These are phyloP conservation scores for Ceratocystis lukuohia DNA, from an alignment of 2,329 filamentous ascomycete species.

Conservation along the genomic window DNA sequence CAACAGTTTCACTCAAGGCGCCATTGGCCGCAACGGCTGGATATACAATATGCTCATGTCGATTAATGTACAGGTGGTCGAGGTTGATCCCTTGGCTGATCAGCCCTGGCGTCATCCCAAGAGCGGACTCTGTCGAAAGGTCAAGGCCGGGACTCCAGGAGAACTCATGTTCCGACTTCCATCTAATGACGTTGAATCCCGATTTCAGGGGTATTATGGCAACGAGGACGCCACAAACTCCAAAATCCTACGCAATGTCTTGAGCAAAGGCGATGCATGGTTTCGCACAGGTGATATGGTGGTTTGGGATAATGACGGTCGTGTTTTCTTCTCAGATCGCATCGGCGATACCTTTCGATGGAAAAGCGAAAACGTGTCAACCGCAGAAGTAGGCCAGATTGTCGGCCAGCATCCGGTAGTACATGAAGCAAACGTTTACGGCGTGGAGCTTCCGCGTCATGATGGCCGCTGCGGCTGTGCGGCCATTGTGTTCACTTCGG, in stretches of 20 bases:
- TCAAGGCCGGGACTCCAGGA: constrained; percentile 49
- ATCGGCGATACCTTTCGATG: constrained; percentile 67
- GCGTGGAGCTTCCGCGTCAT: constrained; percentile 63
- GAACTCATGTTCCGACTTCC: constrained; percentile 66
- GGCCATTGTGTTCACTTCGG: constrained; percentile 46
- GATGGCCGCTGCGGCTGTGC: constrained; percentile 77
- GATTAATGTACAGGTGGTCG: constrained; percentile 43
- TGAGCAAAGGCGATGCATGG: constrained; percentile 63
- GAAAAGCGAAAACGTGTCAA: constrained; percentile 76
- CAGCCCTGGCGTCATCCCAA: constrained; percentile 51
- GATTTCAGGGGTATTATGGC: constrained; percentile 72
- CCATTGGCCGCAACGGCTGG: constrained; percentile 59
- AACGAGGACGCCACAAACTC: constrained; percentile 55
- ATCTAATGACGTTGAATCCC: constrained; percentile 43
- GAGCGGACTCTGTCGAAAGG: constrained; percentile 54
- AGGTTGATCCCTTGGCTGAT: constrained; percentile 59
- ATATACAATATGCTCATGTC: constrained; percentile 45
- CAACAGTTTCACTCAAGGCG: constrained; percentile 62
- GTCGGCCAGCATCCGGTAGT: constrained; percentile 54
- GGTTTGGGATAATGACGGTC: constrained; percentile 54
- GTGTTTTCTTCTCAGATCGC: constrained; percentile 67
- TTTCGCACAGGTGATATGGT: constrained; percentile 78
- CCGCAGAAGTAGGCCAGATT: constrained; percentile 65
- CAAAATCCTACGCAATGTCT: constrained; percentile 63
- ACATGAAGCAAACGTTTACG: constrained; percentile 74